Percentiles rank a stretch among this genome's conserved stretches.
phyloP scores from a whole-genome alignment of 805 yeast species.

The Monosporozyma yasuniensis region DNA sequence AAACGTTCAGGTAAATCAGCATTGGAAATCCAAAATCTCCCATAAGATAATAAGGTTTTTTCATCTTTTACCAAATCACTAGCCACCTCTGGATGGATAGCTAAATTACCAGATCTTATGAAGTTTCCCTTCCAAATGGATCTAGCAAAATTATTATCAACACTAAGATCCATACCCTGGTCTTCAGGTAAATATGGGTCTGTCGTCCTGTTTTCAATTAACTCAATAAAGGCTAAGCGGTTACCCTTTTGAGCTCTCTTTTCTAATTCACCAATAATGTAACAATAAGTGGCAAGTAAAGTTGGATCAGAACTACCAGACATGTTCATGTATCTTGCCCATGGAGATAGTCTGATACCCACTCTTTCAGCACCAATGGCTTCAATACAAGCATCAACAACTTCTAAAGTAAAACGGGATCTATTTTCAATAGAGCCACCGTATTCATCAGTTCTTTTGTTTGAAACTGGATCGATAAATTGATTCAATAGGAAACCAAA shows the following conservation, averaged over 20 bases:
- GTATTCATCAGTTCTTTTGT: conserved; percentile 43
- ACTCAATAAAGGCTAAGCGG: conserved; percentile 32
- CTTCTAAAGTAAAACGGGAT: conserved; percentile 35
- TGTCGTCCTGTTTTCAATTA: conserved; percentile 35
- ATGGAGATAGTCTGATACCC: conserved; percentile 42
- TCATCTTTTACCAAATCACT: conserved; percentile 21
- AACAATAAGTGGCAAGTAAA: conserved; percentile 30
- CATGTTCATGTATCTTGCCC: conserved; percentile 31
- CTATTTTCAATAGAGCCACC: conserved; percentile 45
- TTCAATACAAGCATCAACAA: conserved; percentile 40
- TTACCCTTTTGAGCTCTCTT: conserved; percentile 26
- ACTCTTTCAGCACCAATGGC: conserved; percentile 44
- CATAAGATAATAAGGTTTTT: conserved; percentile 36
- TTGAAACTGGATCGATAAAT: conserved; percentile 40
- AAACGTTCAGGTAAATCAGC: conserved; percentile 43
- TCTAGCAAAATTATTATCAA: conserved; percentile 31
- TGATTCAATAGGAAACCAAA: conserved; percentile 53
- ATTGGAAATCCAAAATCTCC: conserved; percentile 44
- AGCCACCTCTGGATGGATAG: conserved; percentile 11
- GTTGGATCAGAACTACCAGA: conserved; percentile 28
- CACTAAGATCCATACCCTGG: conserved; percentile 20
- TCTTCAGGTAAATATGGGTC: conserved; percentile 14
- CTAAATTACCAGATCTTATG: conserved; percentile 33
- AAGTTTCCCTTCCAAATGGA: conserved; percentile 38
- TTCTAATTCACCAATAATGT: conserved; percentile 34